Evolutionary conservation across 805 yeast genomes (phyloP).

Genomic region (Spencermartinsiella europaea): DNA sequence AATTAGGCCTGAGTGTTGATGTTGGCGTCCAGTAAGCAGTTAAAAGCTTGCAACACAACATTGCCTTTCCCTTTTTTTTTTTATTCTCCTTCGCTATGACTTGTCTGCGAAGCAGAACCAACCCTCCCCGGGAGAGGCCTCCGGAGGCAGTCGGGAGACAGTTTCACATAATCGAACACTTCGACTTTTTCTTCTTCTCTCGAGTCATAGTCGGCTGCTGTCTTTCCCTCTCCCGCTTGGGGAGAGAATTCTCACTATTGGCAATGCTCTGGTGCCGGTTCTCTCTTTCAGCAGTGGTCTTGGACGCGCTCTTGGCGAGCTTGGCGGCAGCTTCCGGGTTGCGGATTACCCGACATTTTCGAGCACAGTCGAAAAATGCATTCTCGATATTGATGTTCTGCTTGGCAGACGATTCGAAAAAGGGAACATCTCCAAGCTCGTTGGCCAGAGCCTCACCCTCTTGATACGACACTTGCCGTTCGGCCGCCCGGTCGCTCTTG

Average conservation of each 20-base stretch:
- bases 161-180: conserved; percentile 6
- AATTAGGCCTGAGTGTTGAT: too few relatives aligned
- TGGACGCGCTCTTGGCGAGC: neutral
- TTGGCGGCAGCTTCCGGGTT: conserved; percentile 1
- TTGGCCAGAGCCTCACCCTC: conserved; percentile 80
- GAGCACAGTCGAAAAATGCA: conserved; percentile 62
- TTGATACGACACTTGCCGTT: conserved; percentile 71
- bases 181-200: conserved; percentile 6
- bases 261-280: neutral
- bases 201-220: neutral
- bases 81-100: too few relatives aligned
- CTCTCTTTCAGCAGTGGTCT: neutral
- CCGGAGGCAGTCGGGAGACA: neutral
- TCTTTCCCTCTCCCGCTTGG: neutral
- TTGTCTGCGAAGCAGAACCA: too few relatives aligned
- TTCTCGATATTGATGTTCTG: conserved; percentile 84
- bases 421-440: conserved; percentile 50
- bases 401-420: conserved; percentile 92
- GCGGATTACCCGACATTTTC: conserved; percentile 56
- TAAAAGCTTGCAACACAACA: too few relatives aligned
- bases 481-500: conserved; percentile 71
- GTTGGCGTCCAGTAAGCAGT: too few relatives aligned
- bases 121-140: too few relatives aligned
- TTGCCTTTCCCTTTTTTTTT: too few relatives aligned
- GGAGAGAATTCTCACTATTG: neutral